These are phyloP conservation scores for Aspergillus pseudonomiae DNA, from an alignment of 2,329 filamentous ascomycete species.

Conservation along the genomic window DNA sequence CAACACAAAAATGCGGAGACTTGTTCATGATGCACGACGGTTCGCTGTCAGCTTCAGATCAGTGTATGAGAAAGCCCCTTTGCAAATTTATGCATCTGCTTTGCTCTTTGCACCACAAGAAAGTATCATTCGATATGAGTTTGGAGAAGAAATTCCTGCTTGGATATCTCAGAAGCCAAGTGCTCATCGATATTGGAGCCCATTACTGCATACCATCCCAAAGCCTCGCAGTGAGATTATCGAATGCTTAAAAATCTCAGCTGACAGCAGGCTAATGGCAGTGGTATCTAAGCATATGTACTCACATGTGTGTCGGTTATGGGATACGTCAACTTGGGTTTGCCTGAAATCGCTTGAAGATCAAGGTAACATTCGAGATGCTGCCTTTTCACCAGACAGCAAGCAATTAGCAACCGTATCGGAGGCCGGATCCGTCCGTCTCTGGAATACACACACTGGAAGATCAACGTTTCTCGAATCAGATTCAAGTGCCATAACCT, in stretches of 20 bases:
- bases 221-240: fast-evolving
- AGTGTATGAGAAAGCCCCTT: background rate
- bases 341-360: background rate
- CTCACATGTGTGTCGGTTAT: background rate
- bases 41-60: background rate
- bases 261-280: background rate
- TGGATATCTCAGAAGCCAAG: background rate
- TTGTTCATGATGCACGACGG: slow-evolving; percentile 1
- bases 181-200: background rate
- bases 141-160: background rate
- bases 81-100: slow-evolving; percentile 4
- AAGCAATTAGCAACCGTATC: background rate
- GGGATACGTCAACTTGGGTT: background rate
- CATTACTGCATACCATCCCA: background rate
- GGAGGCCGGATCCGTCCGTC: background rate
- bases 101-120: background rate
- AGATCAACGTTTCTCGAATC: background rate
- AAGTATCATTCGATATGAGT: background rate
- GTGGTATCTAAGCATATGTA: background rate
- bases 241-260: background rate
- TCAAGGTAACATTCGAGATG: background rate
- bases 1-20: background rate
- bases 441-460: background rate
- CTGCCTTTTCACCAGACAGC: background rate
- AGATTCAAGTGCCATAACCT: background rate